Evolutionary conservation across 495 filamentous ascomycete genomes (phyloP).

Genomic region (Aspergillus indologenus): DNA sequence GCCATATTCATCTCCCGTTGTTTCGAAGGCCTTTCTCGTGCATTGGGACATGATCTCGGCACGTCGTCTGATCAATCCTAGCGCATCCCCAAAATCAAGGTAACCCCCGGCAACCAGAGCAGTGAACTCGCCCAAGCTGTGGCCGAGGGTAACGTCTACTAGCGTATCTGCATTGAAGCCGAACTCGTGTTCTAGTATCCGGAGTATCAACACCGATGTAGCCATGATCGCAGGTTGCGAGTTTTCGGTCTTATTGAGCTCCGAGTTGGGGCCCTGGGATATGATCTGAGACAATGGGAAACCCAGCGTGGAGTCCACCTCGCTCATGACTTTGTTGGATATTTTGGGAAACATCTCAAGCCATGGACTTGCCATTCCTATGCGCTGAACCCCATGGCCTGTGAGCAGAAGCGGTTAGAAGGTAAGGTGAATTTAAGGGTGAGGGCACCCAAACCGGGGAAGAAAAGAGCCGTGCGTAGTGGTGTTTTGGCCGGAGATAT

Average conservation of each 20-base stretch:
- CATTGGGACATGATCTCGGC: conserved; percentile 84
- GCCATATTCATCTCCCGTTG: conserved; percentile 70
- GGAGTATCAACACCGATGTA: conserved; percentile 83
- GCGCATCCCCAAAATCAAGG: conserved; percentile 70
- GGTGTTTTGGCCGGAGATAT: conserved; percentile 18
- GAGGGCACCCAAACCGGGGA: conserved; percentile 59
- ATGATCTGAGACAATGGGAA: conserved; percentile 73
- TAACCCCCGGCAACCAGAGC: conserved; percentile 81
- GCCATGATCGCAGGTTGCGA: conserved; percentile 97
- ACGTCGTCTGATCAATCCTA: conserved; percentile 71
- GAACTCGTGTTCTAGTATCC: conserved; percentile 83
- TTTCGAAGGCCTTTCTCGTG: conserved; percentile 58
- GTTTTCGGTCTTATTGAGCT: conserved; percentile 77
- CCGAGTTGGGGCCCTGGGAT: conserved; percentile 67
- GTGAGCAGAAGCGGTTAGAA: conserved; percentile 11
- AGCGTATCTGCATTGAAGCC: conserved; percentile 66
- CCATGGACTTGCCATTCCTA: conserved; percentile 88
- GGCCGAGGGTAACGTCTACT: conserved; percentile 80
- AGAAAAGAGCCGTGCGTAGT: conserved; percentile 76
- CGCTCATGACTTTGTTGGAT: conserved; percentile 66
- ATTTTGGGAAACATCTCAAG: conserved; percentile 77
- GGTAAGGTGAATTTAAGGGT: background rate
- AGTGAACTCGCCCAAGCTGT: conserved; percentile 94
- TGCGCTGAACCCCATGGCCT: conserved; percentile 94
- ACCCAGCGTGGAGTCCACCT: conserved; percentile 74